Evolutionary conservation across 2,329 filamentous ascomycete genomes (phyloP).

Genomic region (Chrysosporium keratinophilum): DNA sequence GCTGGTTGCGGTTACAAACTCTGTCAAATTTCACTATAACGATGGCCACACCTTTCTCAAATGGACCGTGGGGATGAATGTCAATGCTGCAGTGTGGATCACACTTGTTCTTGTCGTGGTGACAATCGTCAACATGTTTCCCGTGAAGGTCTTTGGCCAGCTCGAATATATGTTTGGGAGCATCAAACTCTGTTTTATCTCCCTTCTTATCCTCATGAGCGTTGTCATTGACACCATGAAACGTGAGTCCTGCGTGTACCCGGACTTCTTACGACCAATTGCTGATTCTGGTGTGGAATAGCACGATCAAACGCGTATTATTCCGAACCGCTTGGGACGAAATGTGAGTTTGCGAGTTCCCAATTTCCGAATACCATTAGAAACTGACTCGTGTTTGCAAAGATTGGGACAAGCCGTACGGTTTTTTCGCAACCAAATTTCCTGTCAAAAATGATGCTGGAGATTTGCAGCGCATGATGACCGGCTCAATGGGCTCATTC

Average conservation of each 20-base stretch:
- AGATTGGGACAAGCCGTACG: constrained; percentile 31
- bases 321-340: constrained; percentile 26
- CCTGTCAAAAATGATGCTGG: constrained; percentile 26
- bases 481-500: constrained; percentile 29
- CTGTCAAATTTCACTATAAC: constrained; percentile 34
- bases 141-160: constrained; percentile 30
- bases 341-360: constrained; percentile 22
- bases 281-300: constrained; percentile 15
- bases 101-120: constrained; percentile 26
- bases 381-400: not conserved
- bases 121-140: constrained; percentile 29
- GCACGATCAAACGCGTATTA: constrained; percentile 32
- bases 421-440: constrained; percentile 31
- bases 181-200: constrained; percentile 32
- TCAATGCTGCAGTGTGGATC: constrained; percentile 33
- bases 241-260: constrained; percentile 17
- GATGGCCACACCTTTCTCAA: constrained; percentile 24
- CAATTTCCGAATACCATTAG: not conserved
- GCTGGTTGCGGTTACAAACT: constrained; percentile 31
- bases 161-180: constrained; percentile 30
- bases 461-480: constrained; percentile 23
- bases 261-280: not conserved
- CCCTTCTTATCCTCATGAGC: constrained; percentile 35
- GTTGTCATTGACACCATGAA: constrained; percentile 32
- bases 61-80: constrained; percentile 22